Base-by-base conservation (phyloP, 2,329 filamentous ascomycete species). In the Penicillium verrucosum region DNA sequence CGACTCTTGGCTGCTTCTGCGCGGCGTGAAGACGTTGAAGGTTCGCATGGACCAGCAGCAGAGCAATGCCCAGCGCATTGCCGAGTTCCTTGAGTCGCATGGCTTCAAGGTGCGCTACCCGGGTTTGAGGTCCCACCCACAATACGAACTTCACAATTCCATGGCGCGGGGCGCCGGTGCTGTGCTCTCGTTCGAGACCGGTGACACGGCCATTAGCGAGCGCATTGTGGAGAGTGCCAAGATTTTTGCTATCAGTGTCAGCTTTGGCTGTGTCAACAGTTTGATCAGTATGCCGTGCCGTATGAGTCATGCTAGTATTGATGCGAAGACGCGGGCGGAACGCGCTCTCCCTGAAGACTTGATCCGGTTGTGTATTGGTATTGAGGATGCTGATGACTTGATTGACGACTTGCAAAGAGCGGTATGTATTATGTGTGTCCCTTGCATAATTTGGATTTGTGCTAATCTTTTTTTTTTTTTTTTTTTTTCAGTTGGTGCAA, bases 21-120 rank as follows among this genome's bases (percentile, higher is more conserved):
- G 94, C 56, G 94, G 94, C 18, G 86, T 99, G 73, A 99, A 99
- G 80, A 99, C 94, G 0, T 82, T 99, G 7, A 92, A 92, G 60
- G 94, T 99, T 53, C 92, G 94, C 68, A 97, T 99, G 92, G 94
- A 99, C 73, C 96, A 96, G 80, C 95, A 99, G 75, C 94, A 99
- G 75, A 79, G 87, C 56, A 99, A 96, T 68, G 92, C 95, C 0
- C 89, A 94, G 77, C 82, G 84, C 51, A 96, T 99, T 68, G 94
- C 93, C 46, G 86, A 91, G 68, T 99, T 96, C 73, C 87, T 99
- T 51, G 93, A 99, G 74, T 81, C 82, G 3, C 89, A 89, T 65
- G 94, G 95, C 48, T 99, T 99, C 84, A 89, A 89, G 63, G 94
- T 99, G 48, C 89, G 94, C 59, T 99, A 96, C 72, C 94, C 94